Evolutionary conservation across 140 eudicot species (phyloP), one percentile per base, ranked within the genome.

Genomic region (Oenanthe javanica): DNA sequence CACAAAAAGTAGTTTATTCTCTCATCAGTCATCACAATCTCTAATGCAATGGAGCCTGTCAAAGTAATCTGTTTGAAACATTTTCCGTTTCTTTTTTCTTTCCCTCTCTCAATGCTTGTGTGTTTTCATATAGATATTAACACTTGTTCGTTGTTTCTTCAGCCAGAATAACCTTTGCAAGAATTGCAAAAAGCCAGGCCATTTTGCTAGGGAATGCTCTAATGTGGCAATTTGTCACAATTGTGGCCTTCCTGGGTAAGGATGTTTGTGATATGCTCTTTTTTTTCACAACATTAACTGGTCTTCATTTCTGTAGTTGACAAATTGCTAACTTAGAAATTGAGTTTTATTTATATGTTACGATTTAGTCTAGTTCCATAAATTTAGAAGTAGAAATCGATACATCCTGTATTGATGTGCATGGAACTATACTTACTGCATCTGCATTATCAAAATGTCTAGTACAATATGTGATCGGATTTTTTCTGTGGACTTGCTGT

Each of bases 191-290:
- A 87, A 94, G 75, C 97, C 97, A 11, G 99, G 99, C 76, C 99
- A 95, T 83, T 95, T 84, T 87, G 99, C 99, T 40, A 88, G 99
- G 84, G 99, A 95, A 76, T 95, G 99, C 89, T 91, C 99, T 40
- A 95, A 90, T 84, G 97, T 90, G 75, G 99, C 97, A 64, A 89
- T 95, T 64, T 95, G 99, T 80, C 96, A 90, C 89, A 92, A 92
- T 75, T 95, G 99, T 80, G 99, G 99, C 73, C 97, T 95, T 84
- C 97, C 99, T 4, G 99, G 99, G 99, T 95, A 89, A 88, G 84
- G 77, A 79, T 79, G 50, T 54, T 76, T 61, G 61, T 75, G 51
- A 45, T 76, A 42, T 31, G 49, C 14, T 75, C 27, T 74, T 10
- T 74, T 7, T 5, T 21, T 42, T 71, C 9, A 4, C 21, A 67